Evolutionary conservation across 495 filamentous ascomycete genomes (phyloP).

Genomic region (Trichoderma gamsii): DNA sequence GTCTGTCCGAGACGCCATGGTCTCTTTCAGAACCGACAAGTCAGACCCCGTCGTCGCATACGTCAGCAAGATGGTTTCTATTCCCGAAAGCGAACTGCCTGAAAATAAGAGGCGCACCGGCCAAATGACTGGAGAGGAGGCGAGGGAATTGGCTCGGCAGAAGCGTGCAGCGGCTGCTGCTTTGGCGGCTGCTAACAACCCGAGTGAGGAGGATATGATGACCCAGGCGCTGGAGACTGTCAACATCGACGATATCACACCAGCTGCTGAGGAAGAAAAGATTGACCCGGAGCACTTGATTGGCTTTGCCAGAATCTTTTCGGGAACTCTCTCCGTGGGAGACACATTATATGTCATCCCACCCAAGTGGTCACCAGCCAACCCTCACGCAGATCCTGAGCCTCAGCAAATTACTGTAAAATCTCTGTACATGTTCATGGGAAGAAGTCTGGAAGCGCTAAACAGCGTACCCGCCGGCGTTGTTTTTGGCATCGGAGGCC

Average conservation of each 20-base stretch:
- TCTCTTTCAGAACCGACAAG: slow-evolving; percentile 61
- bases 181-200: slow-evolving; percentile 40
- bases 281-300: slow-evolving; percentile 80
- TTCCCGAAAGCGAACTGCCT: slow-evolving; percentile 83
- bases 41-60: slow-evolving; percentile 84
- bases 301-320: slow-evolving; percentile 90
- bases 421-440: slow-evolving; percentile 94
- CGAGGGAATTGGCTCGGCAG: slow-evolving; percentile 75
- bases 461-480: slow-evolving; percentile 84
- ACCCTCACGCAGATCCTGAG: slow-evolving; percentile 68
- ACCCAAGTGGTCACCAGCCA: slow-evolving; percentile 82
- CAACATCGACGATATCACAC: slow-evolving; percentile 41
- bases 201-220: slow-evolving; percentile 26
- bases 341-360: slow-evolving; percentile 85
- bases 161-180: slow-evolving; percentile 83
- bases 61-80: slow-evolving; percentile 96
- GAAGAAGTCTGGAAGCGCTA: slow-evolving; percentile 76
- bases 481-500: slow-evolving; percentile 90
- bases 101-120: slow-evolving; percentile 69
- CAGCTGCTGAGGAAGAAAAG: slow-evolving; percentile 50
- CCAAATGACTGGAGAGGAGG: slow-evolving; percentile 79
- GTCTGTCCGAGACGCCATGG: slow-evolving; percentile 68
- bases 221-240: slow-evolving; percentile 30
- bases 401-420: slow-evolving; percentile 80
- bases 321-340: slow-evolving; percentile 80